Evolutionary conservation across 768 basidiomycete genomes (phyloP), one percentile per base, ranked within the genome.

Genomic region (Rhodotorula sphaerocarpa): DNA sequence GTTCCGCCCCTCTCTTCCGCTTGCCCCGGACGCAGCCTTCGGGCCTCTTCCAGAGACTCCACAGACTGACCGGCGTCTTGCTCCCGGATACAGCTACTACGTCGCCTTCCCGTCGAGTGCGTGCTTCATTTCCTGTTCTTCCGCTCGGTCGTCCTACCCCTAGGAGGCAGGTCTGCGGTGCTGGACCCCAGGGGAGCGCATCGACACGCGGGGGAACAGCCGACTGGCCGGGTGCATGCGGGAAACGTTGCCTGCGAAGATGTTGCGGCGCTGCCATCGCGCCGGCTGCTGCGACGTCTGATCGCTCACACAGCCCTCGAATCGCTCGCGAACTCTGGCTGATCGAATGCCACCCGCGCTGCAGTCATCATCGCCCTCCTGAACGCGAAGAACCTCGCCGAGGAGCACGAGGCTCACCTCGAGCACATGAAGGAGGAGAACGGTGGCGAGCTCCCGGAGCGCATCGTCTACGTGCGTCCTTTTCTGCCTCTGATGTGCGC

Each of bases 351-450:
- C n/a, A n/a, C n/a, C n/a, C n/a, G n/a, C n/a, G n/a, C n/a, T n/a
- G 5, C 62, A 68, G 66, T 68, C 61, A 56, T 68, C 50, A 59
- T 64, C 48, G 66, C 55, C 39, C 31, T 55, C 48, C 59, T 68
- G 61, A 68, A 68, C 62, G 59, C 66, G 55, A 61, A 63, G 62
- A 27, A 55, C 28, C 45, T 68, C 48, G 62, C 56, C 48, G 57
- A 55, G 50, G 70, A 71, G 60, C 70, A 71, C 61, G 57, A 63
- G 50, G n/a, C 34, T 16, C 70, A 71, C 63, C 52, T 66, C 47
- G 68, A 65, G 47, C 70, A 71, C 63, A 60, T 65, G 44, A 65
- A 67, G 61, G 59, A 67, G 43, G 70, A 65, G 58, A 69, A 71
- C 65, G 70, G 68, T n/a, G 70, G 68, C 42, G 70, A 71, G 59